phyloP scores from a whole-genome alignment of 495 filamentous ascomycete species.

The Podospora tetraspora region DNA sequence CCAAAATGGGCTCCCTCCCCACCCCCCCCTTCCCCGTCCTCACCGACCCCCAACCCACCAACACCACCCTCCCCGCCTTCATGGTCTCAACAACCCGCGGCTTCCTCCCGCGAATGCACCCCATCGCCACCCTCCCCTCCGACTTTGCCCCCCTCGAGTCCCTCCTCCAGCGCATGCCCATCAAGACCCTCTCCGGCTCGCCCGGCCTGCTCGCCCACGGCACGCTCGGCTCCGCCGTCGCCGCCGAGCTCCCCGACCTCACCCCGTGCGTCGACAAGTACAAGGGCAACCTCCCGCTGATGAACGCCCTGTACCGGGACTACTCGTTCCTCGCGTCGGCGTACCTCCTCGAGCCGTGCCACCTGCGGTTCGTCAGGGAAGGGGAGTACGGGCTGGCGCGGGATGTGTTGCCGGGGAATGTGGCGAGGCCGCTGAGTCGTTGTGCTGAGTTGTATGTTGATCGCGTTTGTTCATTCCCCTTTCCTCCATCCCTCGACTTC shows the following conservation, averaged over 20 bases:
- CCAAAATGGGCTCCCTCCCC: constrained; percentile 35
- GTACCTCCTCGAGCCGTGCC: constrained; percentile 92
- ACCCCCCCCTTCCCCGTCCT: constrained; percentile 35
- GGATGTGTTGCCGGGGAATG: constrained; percentile 58
- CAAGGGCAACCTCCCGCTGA: constrained; percentile 59
- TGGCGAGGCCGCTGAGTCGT: constrained; percentile 69
- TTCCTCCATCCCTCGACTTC: too few relatives aligned
- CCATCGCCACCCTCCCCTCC: constrained; percentile 54
- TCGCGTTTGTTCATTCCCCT: too few relatives aligned
- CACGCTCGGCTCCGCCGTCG: constrained; percentile 63
- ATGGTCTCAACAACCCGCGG: constrained; percentile 81
- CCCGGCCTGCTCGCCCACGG: constrained; percentile 73
- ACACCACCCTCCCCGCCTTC: constrained; percentile 64
- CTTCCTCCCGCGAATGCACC: constrained; percentile 66
- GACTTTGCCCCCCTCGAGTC: constrained; percentile 66
- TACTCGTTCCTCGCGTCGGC: constrained; percentile 85
- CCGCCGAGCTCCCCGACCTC: constrained; percentile 65
- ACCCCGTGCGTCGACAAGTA: constrained; percentile 65
- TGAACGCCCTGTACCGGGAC: constrained; percentile 83
- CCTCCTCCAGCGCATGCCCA: constrained; percentile 68
- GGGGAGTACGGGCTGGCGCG: constrained; percentile 71
- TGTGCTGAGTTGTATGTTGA: constrained; percentile 71
- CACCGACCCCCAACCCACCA: constrained; percentile 35
- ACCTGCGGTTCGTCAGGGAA: constrained; percentile 61
- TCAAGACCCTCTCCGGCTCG: constrained; percentile 59